Percentiles rank a stretch among this genome's conserved stretches.
Conservation (phyloP, 208 protist species). For the Leishmania gerbilli region DNA sequence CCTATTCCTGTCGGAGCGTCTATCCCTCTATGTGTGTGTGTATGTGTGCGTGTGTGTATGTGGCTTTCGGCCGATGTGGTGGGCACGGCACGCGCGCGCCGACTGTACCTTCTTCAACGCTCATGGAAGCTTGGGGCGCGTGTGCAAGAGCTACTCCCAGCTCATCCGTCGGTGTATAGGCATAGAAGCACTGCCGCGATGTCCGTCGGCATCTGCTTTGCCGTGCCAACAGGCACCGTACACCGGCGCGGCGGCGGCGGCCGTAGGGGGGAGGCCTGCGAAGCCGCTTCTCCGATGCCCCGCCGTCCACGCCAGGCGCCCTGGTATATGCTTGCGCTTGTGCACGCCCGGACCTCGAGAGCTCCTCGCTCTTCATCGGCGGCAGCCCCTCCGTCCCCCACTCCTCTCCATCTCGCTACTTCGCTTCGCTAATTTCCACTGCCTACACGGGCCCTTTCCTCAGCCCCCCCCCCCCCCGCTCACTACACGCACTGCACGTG, state of each 20-base stretch:
- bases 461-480: not conserved
- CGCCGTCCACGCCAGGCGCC: not conserved
- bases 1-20: not conserved
- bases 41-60: not conserved
- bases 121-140: not conserved
- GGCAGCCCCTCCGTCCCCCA: not conserved
- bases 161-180: not conserved
- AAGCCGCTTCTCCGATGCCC: not conserved
- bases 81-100: not conserved
- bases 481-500: not conserved
- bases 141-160: not conserved
- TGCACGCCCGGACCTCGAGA: not conserved
- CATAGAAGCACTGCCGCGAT: not conserved
- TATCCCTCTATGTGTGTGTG: slow-evolving; percentile 5
- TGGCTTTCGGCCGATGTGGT: not conserved
- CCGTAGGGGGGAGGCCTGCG: not conserved
- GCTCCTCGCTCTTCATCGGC: not conserved
- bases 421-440: not conserved
- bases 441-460: not conserved
- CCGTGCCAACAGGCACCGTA: not conserved
- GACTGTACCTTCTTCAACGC: not conserved
- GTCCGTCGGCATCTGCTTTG: not conserved
- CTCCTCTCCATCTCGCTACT: not conserved
- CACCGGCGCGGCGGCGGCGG: not conserved
- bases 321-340: not conserved